phyloP scores from a whole-genome alignment of 345 rosid genomes.

The Citrus sinensis region DNA sequence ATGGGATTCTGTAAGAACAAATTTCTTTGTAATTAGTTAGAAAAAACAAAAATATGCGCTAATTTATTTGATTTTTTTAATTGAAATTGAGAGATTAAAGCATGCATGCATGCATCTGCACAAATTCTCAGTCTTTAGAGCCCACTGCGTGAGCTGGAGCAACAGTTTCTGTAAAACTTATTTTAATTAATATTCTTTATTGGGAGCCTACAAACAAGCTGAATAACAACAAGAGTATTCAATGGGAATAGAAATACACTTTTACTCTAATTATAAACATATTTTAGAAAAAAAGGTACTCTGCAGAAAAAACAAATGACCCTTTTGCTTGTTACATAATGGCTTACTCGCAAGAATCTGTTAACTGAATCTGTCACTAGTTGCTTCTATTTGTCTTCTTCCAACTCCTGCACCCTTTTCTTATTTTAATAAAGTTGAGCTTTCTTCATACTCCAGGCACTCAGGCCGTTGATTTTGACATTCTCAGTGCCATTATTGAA shows the following conservation, averaged over 20 bases:
- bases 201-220: not conserved
- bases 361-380: not conserved
- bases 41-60: no score
- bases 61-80: no score
- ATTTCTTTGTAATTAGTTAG: no score
- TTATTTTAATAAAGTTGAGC: constrained; percentile 43
- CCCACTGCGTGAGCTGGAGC: no score
- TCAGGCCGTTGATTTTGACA: constrained; percentile 36
- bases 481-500: constrained; percentile 56
- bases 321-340: not conserved
- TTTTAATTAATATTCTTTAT: not conserved
- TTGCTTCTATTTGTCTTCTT: not conserved
- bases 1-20: no score
- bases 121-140: not conserved
- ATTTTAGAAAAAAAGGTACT: not conserved
- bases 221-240: not conserved
- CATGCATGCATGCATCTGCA: no score
- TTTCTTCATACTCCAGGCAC: constrained; percentile 76
- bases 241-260: not conserved
- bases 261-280: no score
- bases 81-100: no score
- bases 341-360: not conserved
- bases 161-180: not conserved
- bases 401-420: not conserved
- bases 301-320: not conserved